Evolutionary conservation across 805 yeast species (phyloP).

Genomic region (Candida yuanshanica): DNA sequence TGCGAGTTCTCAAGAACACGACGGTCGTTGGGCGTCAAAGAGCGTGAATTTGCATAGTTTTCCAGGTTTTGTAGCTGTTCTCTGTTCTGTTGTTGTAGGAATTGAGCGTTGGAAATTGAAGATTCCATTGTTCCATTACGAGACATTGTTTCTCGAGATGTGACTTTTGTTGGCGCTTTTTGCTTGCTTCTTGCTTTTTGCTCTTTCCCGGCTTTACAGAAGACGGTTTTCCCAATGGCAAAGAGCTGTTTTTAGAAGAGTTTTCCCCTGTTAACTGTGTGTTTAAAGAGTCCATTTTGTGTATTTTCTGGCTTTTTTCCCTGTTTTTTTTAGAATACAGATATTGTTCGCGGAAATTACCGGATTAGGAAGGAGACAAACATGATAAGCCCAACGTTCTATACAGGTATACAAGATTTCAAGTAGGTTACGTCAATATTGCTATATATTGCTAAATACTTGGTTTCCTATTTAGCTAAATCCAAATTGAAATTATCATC

Average conservation of each 20-base stretch:
- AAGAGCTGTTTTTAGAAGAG: no score
- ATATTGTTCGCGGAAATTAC: background rate
- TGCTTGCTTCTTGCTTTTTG: no score
- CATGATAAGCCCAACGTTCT: background rate
- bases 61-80: constrained; percentile 41
- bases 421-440: no score
- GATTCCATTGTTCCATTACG: constrained; percentile 34
- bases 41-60: constrained; percentile 35
- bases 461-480: no score
- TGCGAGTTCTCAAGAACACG: constrained; percentile 14
- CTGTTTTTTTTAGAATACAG: background rate
- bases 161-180: background rate
- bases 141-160: constrained; percentile 19
- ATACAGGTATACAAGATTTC: background rate
- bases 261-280: no score
- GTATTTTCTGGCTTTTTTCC: background rate
- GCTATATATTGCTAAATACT: no score
- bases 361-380: background rate
- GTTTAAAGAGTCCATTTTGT: no score
- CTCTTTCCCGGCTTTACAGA: no score
- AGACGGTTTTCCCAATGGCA: no score
- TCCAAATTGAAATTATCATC: no score
- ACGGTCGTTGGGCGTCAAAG: constrained; percentile 34
- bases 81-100: constrained; percentile 41
- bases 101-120: constrained; percentile 31